Conservation (phyloP, 169 alveolate genomes). For the Cystoisospora suis region DNA sequence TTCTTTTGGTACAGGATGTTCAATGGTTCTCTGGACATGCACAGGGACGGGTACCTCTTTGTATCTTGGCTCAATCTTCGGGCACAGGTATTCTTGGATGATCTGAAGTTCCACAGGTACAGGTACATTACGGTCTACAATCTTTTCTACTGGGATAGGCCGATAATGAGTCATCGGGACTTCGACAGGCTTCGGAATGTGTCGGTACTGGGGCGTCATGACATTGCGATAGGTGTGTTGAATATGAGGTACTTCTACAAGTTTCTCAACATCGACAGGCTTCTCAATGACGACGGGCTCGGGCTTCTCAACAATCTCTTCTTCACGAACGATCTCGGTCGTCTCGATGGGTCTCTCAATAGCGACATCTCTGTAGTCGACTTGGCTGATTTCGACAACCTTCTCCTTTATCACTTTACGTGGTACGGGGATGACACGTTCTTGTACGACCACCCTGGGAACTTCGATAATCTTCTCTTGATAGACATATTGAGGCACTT, state of each 20-base stretch:
- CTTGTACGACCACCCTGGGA: conserved; percentile 88
- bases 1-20: conserved; percentile 88
- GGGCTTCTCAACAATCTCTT: conserved; percentile 57
- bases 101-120: conserved; percentile 91
- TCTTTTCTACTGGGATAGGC: conserved; percentile 87
- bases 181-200: conserved; percentile 93
- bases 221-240: conserved; percentile 87
- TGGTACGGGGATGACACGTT: conserved; percentile 88
- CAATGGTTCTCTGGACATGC: conserved; percentile 90
- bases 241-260: conserved; percentile 91
- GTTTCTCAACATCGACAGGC: conserved; percentile 76
- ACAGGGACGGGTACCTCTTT: conserved; percentile 92
- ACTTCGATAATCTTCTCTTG: conserved; percentile 90
- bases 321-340: conserved; percentile 43
- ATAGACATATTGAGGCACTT: conserved; percentile 90
- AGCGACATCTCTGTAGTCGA: conserved; percentile 82
- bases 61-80: conserved; percentile 88
- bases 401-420: conserved; percentile 87
- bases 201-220: conserved; percentile 89
- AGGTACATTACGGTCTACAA: conserved; percentile 90
- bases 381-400: conserved; percentile 88
- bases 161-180: conserved; percentile 91
- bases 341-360: conserved; percentile 64
- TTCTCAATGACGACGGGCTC: conserved; percentile 50
- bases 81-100: conserved; percentile 89